Evolutionary conservation across 345 rosid species (phyloP), one percentile per base, ranked within the genome.

Genomic region (Lagerstroemia speciosa): DNA sequence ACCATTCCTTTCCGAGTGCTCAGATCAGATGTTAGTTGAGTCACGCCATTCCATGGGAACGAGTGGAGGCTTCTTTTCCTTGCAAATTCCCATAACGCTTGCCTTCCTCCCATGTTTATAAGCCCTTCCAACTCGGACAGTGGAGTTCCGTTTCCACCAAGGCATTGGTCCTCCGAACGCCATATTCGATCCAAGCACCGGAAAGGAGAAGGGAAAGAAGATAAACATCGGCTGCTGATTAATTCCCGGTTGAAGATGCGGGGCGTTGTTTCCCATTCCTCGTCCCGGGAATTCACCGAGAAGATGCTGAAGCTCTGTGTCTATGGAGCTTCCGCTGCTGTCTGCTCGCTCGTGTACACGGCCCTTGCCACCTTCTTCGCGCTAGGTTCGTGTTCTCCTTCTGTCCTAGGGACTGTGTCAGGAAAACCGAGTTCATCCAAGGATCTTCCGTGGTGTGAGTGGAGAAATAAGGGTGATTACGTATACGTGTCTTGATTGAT

Each of bases 351-450:
- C 64, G 64, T 69, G 32, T 76, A 57, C 40, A 76, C 75, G 15
- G 17, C 69, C 73, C 62, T 68, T 8, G 40, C 69, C 8, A 55
- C 67, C 36, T 36, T 76, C 38, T 76, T 80, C 26, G 82, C 83
- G 11, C 36, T 72, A 24, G 81, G 82, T 80, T 57, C 30, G 40
- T 67, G 43, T 14, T 31, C 3, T 12, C 31, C 53, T 33, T 2
- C 20, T 8, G 0, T 17, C 26, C 37, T 31, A 66, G 14, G 1
- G 29, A 5, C 4, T 33, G 8, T 9, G 38, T 36, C 38, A 36
- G 7, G 38, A 36, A 36, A 36, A 9, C 8, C 8, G 38, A 36
- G 38, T 36, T 41, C 16, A 41, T 24, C 5, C 6, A 1, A 5
- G 41, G 22, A 9, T 63, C 24, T 3, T 24, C 46, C 14, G 46